Evolutionary conservation across 805 yeast species (phyloP).

Genomic region (Candida ascalaphidarum): DNA sequence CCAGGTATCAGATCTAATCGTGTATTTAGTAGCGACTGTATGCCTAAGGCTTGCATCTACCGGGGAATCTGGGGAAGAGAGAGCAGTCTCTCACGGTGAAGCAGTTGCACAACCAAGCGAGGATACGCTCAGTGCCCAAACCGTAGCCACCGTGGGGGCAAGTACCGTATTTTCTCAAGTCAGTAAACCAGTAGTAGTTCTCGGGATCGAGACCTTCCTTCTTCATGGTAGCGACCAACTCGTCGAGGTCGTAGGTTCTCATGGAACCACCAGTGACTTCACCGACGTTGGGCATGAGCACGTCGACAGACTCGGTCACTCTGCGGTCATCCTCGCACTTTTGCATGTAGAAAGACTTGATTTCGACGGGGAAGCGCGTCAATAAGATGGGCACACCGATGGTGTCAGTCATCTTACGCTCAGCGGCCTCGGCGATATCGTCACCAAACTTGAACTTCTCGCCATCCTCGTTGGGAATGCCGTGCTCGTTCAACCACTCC

Average conservation of each 20-base stretch:
- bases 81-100: slow-evolving; percentile 98
- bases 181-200: slow-evolving; percentile 93
- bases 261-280: slow-evolving; percentile 98
- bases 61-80: slow-evolving; percentile 94
- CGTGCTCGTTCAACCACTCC: slow-evolving; percentile 94
- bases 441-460: slow-evolving; percentile 93
- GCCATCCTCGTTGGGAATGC: slow-evolving; percentile 90
- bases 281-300: slow-evolving; percentile 98
- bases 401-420: slow-evolving; percentile 95
- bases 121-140: slow-evolving; percentile 93
- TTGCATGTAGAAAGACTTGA: slow-evolving; percentile 97
- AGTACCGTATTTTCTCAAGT: slow-evolving; percentile 94
- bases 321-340: slow-evolving; percentile 83
- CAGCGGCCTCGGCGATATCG: slow-evolving; percentile 99
- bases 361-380: slow-evolving; percentile 91
- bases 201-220: slow-evolving; percentile 82
- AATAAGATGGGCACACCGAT: slow-evolving; percentile 89
- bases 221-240: slow-evolving; percentile 81
- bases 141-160: slow-evolving; percentile 99
- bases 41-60: slow-evolving; percentile 92
- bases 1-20: slow-evolving; percentile 3
- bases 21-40: slow-evolving; percentile 5
- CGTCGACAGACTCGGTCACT: slow-evolving; percentile 97
- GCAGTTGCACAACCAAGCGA: slow-evolving; percentile 97
- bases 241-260: slow-evolving; percentile 83